Evolutionary conservation across 306 rosid genomes (phyloP).

Genomic region (Gillenia trifoliata): DNA sequence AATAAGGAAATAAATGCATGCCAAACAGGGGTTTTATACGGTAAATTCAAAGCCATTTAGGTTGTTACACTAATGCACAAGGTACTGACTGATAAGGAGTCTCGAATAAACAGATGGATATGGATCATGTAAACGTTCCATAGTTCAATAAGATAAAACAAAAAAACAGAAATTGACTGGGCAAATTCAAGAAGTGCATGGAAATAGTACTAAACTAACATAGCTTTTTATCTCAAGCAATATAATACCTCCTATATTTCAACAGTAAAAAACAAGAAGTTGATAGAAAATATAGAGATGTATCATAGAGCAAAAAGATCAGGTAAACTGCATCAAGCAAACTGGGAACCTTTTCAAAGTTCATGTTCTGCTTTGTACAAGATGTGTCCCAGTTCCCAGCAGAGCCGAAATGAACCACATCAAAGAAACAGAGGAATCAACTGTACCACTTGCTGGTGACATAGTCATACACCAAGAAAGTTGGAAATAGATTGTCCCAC

Average conservation of each 20-base stretch:
- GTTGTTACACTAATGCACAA: not conserved
- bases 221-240: not conserved
- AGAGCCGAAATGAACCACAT: slow-evolving; percentile 14
- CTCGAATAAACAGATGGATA: not conserved
- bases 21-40: not conserved
- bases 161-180: not conserved
- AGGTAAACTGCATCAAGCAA: slow-evolving; percentile 7
- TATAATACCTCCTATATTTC: not conserved
- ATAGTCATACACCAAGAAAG: slow-evolving; percentile 5
- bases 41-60: not conserved
- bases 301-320: not conserved
- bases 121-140: not conserved
- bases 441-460: slow-evolving; percentile 9
- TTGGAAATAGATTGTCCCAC: slow-evolving; percentile 15
- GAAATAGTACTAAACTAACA: not conserved
- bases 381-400: slow-evolving; percentile 15
- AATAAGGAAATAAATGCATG: not conserved
- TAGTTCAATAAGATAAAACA: not conserved
- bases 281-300: not conserved
- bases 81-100: not conserved
- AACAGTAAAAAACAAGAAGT: not conserved
- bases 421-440: slow-evolving; percentile 9
- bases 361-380: slow-evolving; percentile 13
- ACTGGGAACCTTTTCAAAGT: slow-evolving; percentile 8
- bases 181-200: not conserved